Evolutionary conservation across 352 stramenopile genomes (phyloP), one percentile per base, ranked within the genome.

Genomic region (Phytophthora quininea): DNA sequence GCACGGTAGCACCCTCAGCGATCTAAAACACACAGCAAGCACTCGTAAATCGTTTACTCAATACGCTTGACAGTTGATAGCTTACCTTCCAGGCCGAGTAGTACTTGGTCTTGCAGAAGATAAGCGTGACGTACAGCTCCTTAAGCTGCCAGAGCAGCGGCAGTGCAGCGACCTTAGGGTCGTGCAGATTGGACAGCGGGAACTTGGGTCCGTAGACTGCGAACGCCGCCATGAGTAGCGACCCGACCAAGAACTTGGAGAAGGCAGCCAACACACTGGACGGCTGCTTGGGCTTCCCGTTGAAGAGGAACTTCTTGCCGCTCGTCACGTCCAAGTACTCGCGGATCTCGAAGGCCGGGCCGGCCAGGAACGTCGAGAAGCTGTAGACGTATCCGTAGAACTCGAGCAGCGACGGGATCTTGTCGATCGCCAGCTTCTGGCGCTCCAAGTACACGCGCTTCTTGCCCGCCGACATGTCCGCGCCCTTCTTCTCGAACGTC

Each of bases 331-430:
- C 76, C 30, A 90, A 56, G 71, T 99, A 99, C 68, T 97, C 94
- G 15, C 81, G 86, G 73, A 98, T 98, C 73, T 99, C 97, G 62
- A 98, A 98, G 0, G 94, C 92, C 47, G 97, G 97, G 14, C 97
- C 96, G 10, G 95, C 95, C 12, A 99, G 77, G 68, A 99, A 92
- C 58, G 91, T 98, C 45, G 96, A 96, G 76, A 98, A 99, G 83
- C 93, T 96, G 79, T 98, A 99, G 12, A 98, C 96, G 80, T 98
- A 99, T 30, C 94, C 96, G 50, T 97, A 93, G 79, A 96, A 99
- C 76, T 98, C 95, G 51, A 99, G 74, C 46, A 98, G 71, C 37
- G 82, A 89, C 53, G 97, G 96, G 45, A 98, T 63, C 63, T 92
- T 67, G 11, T 79, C 71, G 38, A 98, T 78, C 9, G 92, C 89